Evolutionary conservation across 1,139 yeast species (phyloP).

Genomic region (Sugiyamaella xylanicola): DNA sequence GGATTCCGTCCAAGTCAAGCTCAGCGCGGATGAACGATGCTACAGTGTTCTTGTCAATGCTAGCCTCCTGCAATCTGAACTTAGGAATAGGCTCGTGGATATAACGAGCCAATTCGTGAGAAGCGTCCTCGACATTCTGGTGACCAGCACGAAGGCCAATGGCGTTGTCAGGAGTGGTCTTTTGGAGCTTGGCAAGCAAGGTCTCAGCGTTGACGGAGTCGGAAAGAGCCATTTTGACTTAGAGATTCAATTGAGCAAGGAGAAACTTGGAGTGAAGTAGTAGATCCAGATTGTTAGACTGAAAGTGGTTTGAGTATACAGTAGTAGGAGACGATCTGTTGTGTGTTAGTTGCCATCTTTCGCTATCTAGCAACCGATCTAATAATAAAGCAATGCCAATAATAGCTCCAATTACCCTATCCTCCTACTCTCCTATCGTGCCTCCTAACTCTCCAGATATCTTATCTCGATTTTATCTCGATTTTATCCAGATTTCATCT

Average conservation of each 20-base stretch:
- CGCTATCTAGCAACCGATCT: background rate
- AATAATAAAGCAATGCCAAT: background rate
- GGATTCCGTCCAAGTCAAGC: slow-evolving; percentile 78
- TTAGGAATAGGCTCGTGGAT: slow-evolving; percentile 41
- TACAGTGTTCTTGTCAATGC: slow-evolving; percentile 56
- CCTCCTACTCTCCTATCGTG: too few relatives aligned
- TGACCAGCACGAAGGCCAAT: slow-evolving; percentile 23
- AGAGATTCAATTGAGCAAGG: background rate
- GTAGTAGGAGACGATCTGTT: background rate
- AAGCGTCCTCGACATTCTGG: slow-evolving; percentile 19
- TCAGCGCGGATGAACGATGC: slow-evolving; percentile 71
- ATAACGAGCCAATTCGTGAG: slow-evolving; percentile 25
- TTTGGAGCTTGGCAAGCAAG: slow-evolving; percentile 36
- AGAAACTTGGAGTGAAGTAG: too few relatives aligned
- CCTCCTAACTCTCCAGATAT: too few relatives aligned
- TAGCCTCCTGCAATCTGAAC: slow-evolving; percentile 57
- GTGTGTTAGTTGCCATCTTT: too few relatives aligned
- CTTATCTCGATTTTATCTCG: too few relatives aligned
- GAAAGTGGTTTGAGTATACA: too few relatives aligned
- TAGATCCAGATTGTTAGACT: too few relatives aligned
- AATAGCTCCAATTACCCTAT: too few relatives aligned
- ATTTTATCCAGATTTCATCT: too few relatives aligned
- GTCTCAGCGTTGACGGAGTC: slow-evolving; percentile 42
- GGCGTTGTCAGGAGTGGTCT: slow-evolving; percentile 27
- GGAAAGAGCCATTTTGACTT: slow-evolving; percentile 38